phyloP scores from a whole-genome alignment of 345 rosid species.

The Toxicodendron radicans region DNA sequence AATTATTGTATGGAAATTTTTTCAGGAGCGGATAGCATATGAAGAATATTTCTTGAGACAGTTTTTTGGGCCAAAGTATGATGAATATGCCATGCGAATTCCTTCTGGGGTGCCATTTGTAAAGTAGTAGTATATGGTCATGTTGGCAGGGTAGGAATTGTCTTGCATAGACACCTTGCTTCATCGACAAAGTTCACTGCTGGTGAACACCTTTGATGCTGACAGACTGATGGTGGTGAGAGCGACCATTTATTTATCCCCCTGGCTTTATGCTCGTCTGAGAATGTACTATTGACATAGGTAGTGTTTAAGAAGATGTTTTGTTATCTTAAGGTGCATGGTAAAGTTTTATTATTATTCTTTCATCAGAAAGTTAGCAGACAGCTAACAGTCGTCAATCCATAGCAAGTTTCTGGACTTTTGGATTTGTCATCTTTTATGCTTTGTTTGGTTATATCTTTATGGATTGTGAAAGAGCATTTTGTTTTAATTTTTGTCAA shows the following conservation, averaged over 20 bases:
- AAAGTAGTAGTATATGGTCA: conserved; percentile 29
- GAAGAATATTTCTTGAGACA: conserved; percentile 68
- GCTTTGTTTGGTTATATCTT: no score
- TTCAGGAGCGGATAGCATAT: conserved; percentile 53
- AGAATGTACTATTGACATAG: not conserved
- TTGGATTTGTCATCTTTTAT: no score
- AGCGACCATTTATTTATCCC: not conserved
- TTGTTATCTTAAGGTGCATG: not conserved
- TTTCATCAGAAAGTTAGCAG: not conserved
- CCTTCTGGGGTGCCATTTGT: conserved; percentile 75
- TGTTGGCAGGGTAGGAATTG: not conserved
- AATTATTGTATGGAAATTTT: conserved; percentile 63
- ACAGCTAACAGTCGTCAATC: not conserved
- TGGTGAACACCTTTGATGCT: conserved; percentile 3
- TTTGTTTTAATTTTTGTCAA: no score
- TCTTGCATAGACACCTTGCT: not conserved
- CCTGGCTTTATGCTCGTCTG: not conserved
- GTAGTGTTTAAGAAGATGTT: not conserved
- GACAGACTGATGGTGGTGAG: not conserved
- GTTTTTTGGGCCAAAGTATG: conserved; percentile 60
- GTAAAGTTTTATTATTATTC: not conserved
- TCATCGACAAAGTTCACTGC: not conserved
- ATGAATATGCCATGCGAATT: conserved; percentile 48
- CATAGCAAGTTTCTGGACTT: not conserved
- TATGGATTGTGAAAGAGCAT: no score